Percentiles rank a stretch among this genome's conserved stretches.
Conservation (phyloP, 257 asterid genomes). For the Verbascum thapsus region DNA sequence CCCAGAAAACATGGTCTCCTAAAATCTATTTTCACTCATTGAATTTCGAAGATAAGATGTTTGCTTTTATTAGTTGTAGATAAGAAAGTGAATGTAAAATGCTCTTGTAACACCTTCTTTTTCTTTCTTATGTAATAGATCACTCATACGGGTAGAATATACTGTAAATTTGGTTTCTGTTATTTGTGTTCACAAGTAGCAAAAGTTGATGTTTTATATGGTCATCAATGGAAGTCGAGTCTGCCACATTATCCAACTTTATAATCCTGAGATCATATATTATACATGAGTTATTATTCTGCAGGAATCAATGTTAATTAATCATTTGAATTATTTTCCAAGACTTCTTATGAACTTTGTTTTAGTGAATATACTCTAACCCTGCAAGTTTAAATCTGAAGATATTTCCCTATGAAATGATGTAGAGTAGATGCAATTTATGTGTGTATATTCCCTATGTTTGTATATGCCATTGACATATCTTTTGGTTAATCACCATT, state of each 20-base stretch:
- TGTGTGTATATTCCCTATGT: not conserved
- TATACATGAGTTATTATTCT: not conserved
- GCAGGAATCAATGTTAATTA: not conserved
- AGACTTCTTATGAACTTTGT: not conserved
- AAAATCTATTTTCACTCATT: conserved; percentile 1
- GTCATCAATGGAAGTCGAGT: not conserved
- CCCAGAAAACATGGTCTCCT: not conserved
- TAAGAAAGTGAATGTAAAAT: conserved; percentile 11
- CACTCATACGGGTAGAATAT: not conserved
- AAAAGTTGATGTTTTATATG: too few relatives aligned
- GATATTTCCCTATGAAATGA: not conserved
- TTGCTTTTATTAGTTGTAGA: conserved; percentile 7
- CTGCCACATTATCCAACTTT: not conserved
- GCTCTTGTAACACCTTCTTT: not conserved
- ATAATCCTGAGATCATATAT: not conserved
- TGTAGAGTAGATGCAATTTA: not conserved
- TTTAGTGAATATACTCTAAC: not conserved
- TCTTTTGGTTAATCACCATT: not conserved
- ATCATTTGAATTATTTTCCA: not conserved
- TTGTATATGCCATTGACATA: not conserved
- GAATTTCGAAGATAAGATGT: conserved; percentile 18
- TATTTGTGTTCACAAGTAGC: too few relatives aligned
- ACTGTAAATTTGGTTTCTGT: not conserved
- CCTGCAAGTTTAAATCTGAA: not conserved
- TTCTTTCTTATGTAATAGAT: not conserved